phyloP scores from a whole-genome alignment of 306 rosid genomes.

The Quercus glauca region DNA sequence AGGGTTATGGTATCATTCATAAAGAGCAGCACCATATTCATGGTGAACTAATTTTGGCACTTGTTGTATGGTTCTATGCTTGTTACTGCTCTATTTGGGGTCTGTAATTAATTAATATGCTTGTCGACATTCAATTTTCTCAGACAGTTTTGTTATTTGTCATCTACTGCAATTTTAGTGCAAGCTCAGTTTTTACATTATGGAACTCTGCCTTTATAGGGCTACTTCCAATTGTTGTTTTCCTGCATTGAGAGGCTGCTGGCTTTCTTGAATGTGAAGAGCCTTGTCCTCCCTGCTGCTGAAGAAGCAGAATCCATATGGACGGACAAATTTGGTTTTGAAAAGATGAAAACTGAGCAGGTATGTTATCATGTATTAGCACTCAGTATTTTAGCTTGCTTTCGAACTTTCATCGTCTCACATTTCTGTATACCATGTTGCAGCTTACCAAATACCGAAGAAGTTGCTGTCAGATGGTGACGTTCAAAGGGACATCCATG shows the following conservation, averaged over 20 bases:
- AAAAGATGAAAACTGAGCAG: slow-evolving; percentile 72
- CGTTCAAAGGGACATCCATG: slow-evolving; percentile 91
- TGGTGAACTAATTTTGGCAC: background rate
- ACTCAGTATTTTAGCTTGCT: background rate
- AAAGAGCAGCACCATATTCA: background rate
- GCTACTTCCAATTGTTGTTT: slow-evolving; percentile 88
- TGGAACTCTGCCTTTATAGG: slow-evolving; percentile 43
- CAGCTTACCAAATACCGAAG: slow-evolving; percentile 81
- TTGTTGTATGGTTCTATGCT: background rate
- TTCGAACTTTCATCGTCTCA: background rate
- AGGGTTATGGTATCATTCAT: background rate
- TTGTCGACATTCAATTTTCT: background rate
- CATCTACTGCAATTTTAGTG: background rate
- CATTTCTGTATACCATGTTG: slow-evolving; percentile 14
- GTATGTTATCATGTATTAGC: slow-evolving; percentile 32
- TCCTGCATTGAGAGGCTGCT: slow-evolving; percentile 87
- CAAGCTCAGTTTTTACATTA: background rate
- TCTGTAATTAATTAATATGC: background rate
- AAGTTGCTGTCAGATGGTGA: slow-evolving; percentile 70
- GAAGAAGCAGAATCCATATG: slow-evolving; percentile 93
- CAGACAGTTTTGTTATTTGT: background rate
- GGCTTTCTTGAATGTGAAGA: slow-evolving; percentile 67
- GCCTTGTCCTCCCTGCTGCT: slow-evolving; percentile 90
- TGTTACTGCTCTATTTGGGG: background rate
- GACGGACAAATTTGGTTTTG: slow-evolving; percentile 81